Evolutionary conservation across 768 basidiomycete species (phyloP).

Genomic region (Tricholomella constricta): DNA sequence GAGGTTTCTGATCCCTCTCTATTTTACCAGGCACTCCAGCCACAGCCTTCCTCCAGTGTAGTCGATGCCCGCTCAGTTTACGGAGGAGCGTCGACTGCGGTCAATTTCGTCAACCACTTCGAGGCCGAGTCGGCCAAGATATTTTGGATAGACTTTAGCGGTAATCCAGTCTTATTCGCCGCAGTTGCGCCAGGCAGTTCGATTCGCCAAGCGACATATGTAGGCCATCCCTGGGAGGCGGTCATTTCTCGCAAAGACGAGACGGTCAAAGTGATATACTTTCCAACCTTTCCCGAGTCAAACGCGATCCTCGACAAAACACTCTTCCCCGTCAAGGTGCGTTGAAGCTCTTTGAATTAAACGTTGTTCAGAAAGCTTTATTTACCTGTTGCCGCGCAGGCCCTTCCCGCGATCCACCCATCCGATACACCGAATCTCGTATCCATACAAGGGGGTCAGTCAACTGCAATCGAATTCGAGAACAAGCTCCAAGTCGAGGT

Average conservation of each 20-base stretch:
- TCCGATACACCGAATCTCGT: not conserved
- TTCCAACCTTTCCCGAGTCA: not conserved
- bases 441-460: not conserved
- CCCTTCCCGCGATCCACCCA: not conserved
- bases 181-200: not conserved
- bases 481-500: slow-evolving; percentile 11
- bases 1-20: not conserved
- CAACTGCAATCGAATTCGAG: slow-evolving; percentile 13
- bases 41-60: not conserved
- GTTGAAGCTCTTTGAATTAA: not conserved
- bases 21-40: not conserved
- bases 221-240: slow-evolving; percentile 14
- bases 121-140: slow-evolving; percentile 2
- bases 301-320: not conserved
- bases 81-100: slow-evolving; percentile 1
- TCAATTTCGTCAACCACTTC: slow-evolving; percentile 4
- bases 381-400: not conserved
- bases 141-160: slow-evolving; percentile 3
- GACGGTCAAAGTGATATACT: slow-evolving; percentile 2
- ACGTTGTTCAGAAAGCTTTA: not conserved
- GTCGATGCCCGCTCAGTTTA: not conserved
- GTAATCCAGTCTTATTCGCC: not conserved
- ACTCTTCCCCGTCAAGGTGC: not conserved
- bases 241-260: not conserved
- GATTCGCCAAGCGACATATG: not conserved